A percentile compares a stretch with the other conserved stretches of the same genome.
phyloP scores from a whole-genome alignment of 768 basidiomycete genomes.

The Russula brevipes region DNA sequence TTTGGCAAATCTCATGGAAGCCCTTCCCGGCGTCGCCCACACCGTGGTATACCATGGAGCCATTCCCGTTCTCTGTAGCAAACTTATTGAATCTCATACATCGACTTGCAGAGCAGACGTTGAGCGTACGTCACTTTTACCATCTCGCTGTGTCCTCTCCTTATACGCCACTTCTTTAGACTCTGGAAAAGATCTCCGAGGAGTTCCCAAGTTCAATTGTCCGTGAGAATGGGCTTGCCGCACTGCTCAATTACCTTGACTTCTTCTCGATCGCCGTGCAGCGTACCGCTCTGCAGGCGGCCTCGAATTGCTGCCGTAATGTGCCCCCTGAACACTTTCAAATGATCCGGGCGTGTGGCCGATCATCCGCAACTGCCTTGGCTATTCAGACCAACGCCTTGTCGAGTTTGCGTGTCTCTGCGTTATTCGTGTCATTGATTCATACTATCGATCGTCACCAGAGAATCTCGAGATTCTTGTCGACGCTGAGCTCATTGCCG shows the following conservation, averaged over 20 bases:
- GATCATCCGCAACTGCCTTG: conserved; percentile 86
- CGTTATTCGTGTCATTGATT: conserved; percentile 90
- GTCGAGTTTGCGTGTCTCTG: conserved; percentile 96
- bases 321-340: conserved; percentile 83
- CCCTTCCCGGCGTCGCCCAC: conserved; percentile 95
- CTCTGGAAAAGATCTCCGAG: conserved; percentile 96
- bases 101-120: conserved; percentile 95
- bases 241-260: conserved; percentile 91
- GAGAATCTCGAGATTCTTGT: conserved; percentile 86
- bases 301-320: conserved; percentile 94
- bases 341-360: conserved; percentile 87
- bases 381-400: conserved; percentile 91
- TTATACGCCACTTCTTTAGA: conserved; percentile 45
- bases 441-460: conserved; percentile 78
- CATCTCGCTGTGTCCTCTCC: conserved; percentile 11
- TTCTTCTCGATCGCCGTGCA: conserved; percentile 99
- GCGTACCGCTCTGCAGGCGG: conserved; percentile 92
- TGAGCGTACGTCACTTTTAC: conserved; percentile 66
- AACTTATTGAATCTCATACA: conserved; percentile 96
- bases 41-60: conserved; percentile 98
- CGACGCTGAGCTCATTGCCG: conserved; percentile 70
- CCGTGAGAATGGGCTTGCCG: conserved; percentile 89
- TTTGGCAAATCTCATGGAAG: conserved; percentile 97
- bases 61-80: conserved; percentile 95
- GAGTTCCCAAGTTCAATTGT: conserved; percentile 96